Base-by-base conservation (phyloP, 129 eudicot species). In the Ambrosia trifida region DNA sequence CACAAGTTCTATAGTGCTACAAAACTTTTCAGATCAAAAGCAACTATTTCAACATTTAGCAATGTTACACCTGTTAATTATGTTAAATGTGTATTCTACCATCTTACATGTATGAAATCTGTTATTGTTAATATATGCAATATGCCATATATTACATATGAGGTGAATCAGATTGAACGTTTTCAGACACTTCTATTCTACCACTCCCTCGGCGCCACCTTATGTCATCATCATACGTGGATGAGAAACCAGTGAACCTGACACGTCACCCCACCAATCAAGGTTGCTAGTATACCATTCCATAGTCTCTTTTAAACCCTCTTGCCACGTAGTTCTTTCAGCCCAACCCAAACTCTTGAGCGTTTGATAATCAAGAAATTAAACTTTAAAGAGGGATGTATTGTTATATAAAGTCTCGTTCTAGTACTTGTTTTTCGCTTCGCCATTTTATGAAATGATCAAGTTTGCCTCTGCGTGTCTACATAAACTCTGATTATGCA, bases 341-440 rank as follows among this genome's bases (percentile, higher is more conserved):
- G n/a, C 52, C 52, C n/a, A 46, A 46, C 52, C 52, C 52, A 46
- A 46, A 2, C n/a, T 46, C n/a, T 46, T 7, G n/a, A 46, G 52
- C 74, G 57, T 76, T 46, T 75, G 46, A 38, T 75, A 67, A 11
- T 75, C 80, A 7, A 75, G 19, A 36, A 75, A 75, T 44, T 75
- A 75, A 24, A 24, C 53, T 66, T 45, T 12, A 66, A 28, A 45
- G 24, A 45, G 36, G 28, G 50, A 66, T 3, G 24, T 66, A 45
- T 68, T 52, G 64, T 52, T 69, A 52, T 52, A 35, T 5, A 18
- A n/a, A 3, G 11, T 50, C 45, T 58, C 30, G 6, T 73, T 66
- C 36, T 8, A 57, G 28, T 32, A 30, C 18, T 3, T 70, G 30
- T 44, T 60, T 30, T 70, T 70, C 11, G 66, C 62, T 72, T 78